Conservation (phyloP, 1,284 basidiomycete genomes). For the Rhodotorula glutinis region DNA sequence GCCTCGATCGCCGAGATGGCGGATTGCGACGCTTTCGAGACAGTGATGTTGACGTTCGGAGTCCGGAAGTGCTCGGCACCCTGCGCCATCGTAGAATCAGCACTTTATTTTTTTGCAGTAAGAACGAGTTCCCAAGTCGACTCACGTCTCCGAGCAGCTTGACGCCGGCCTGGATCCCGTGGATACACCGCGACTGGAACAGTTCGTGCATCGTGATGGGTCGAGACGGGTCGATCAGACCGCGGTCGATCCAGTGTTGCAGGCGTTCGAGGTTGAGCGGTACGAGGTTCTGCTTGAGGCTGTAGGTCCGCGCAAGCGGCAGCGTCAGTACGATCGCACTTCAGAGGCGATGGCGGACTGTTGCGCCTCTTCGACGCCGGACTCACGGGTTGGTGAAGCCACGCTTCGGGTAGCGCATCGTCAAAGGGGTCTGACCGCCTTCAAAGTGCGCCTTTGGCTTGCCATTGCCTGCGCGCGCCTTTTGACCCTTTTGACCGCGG, state of each 20-base stretch:
- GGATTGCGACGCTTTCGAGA: constrained; percentile 79
- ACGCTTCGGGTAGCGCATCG: constrained; percentile 86
- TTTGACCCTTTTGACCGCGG: constrained; percentile 93
- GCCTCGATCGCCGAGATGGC: constrained; percentile 82
- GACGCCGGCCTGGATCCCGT: constrained; percentile 82
- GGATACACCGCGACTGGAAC: constrained; percentile 78
- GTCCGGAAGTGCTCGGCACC: constrained; percentile 66
- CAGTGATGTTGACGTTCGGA: constrained; percentile 68
- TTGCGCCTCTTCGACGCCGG: not conserved
- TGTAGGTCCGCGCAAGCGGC: not conserved
- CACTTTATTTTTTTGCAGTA: too few relatives aligned
- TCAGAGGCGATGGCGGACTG: too few relatives aligned
- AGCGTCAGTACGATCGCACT: too few relatives aligned
- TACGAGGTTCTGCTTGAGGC: constrained; percentile 26
- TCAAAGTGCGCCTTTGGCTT: constrained; percentile 73
- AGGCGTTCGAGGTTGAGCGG: constrained; percentile 80
- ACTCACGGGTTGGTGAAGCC: constrained; percentile 85
- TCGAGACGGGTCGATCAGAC: constrained; percentile 69
- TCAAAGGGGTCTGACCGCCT: constrained; percentile 92
- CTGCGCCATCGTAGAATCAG: constrained; percentile 47
- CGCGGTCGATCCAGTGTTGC: constrained; percentile 85
- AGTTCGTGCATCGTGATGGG: constrained; percentile 88
- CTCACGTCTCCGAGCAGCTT: constrained; percentile 82
- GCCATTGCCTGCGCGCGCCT: constrained; percentile 86
- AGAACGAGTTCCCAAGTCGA: too few relatives aligned